A percentile compares a stretch with the other conserved stretches of the same genome.
phyloP scores from a whole-genome alignment of 2,329 filamentous ascomycete species.

The Ascochyta fabae region DNA sequence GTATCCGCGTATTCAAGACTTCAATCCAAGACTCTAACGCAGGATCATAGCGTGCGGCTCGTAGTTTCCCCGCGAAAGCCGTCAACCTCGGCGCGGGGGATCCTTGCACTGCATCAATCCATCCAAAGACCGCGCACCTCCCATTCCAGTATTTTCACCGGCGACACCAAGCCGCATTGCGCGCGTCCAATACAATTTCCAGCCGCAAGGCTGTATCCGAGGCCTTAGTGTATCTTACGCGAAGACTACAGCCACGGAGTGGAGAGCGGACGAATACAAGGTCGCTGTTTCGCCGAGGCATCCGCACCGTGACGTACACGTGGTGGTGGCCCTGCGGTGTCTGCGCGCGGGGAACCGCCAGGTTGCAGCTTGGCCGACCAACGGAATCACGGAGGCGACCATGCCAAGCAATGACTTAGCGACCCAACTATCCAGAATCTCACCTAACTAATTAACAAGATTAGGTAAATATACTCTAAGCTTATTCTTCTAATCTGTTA shows the following conservation, averaged over 20 bases:
- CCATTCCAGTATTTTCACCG: slow-evolving; percentile 6
- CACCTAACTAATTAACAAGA: no score
- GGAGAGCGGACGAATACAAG: slow-evolving; percentile 2
- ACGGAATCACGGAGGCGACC: no score
- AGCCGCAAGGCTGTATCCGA: neutral
- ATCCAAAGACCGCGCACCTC: neutral
- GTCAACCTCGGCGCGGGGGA: slow-evolving; percentile 10
- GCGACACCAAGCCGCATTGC: slow-evolving; percentile 2
- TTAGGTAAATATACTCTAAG: no score
- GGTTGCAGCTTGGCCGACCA: no score
- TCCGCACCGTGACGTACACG: slow-evolving; percentile 12
- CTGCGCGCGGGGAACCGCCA: neutral
- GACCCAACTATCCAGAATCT: no score
- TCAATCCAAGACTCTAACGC: no score
- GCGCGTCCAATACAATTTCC: slow-evolving; percentile 6
- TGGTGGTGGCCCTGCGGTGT: neutral
- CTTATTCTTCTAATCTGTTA: no score
- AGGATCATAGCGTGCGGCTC: neutral
- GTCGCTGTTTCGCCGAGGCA: slow-evolving; percentile 8
- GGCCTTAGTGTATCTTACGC: neutral
- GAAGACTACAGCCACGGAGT: neutral
- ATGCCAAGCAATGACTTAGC: no score
- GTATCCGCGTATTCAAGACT: neutral
- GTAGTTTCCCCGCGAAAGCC: slow-evolving; percentile 6
- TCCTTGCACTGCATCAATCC: slow-evolving; percentile 8